Conservation (phyloP, 2,329 filamentous ascomycete genomes). For the Calonectria naviculata region DNA sequence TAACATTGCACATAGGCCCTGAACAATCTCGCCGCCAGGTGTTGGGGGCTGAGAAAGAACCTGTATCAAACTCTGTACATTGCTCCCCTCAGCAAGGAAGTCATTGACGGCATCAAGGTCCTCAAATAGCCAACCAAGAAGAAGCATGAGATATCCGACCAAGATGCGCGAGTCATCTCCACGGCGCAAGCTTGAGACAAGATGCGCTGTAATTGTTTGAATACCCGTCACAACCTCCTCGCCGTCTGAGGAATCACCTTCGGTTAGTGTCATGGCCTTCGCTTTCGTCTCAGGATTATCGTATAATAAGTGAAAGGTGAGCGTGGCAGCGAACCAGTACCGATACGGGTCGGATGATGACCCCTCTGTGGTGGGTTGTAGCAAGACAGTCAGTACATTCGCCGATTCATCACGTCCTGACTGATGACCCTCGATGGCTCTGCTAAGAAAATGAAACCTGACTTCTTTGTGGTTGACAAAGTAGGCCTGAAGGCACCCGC, state of each 20-base stretch:
- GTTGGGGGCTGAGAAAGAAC: constrained; percentile 70
- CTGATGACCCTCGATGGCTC: constrained; percentile 89
- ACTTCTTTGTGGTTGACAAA: constrained; percentile 86
- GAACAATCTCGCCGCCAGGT: constrained; percentile 73
- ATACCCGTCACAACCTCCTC: constrained; percentile 97
- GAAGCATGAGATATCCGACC: constrained; percentile 88
- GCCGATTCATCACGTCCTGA: constrained; percentile 83
- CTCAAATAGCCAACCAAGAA: constrained; percentile 92
- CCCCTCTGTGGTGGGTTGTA: constrained; percentile 72
- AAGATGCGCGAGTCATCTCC: constrained; percentile 82
- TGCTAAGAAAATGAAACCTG: constrained; percentile 83
- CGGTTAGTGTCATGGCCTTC: constrained; percentile 82
- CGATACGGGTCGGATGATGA: constrained; percentile 84
- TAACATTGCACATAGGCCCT: constrained; percentile 85
- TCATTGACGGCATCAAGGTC: constrained; percentile 93
- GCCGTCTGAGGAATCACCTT: constrained; percentile 88
- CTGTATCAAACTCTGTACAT: constrained; percentile 87
- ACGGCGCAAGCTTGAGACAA: constrained; percentile 82
- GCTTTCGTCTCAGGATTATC: constrained; percentile 84
- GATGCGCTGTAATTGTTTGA: constrained; percentile 85
- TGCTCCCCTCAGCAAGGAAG: constrained; percentile 91
- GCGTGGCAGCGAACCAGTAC: constrained; percentile 88
- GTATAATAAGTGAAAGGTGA: constrained; percentile 87
- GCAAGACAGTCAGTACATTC: constrained; percentile 87
- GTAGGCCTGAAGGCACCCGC: constrained; percentile 93